Conservation (phyloP, 1,284 basidiomycete species). For the Pyrrhoderma lamaoense region DNA sequence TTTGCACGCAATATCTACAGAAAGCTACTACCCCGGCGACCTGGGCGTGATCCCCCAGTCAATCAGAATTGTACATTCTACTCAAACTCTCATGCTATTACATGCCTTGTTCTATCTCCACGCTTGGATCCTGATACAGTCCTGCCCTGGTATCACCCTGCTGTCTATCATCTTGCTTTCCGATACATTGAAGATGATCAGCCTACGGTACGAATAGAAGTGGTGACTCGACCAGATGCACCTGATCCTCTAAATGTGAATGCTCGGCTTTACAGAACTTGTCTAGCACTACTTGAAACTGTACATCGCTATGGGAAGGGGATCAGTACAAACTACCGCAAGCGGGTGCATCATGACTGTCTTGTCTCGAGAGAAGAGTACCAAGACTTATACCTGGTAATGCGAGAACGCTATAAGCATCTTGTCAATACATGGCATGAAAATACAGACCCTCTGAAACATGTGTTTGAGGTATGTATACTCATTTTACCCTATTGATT, state of each 20-base stretch:
- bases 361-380: slow-evolving; percentile 73
- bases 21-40: slow-evolving; percentile 63
- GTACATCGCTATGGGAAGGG: slow-evolving; percentile 86
- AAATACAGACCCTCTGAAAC: slow-evolving; percentile 75
- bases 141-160: slow-evolving; percentile 77
- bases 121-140: slow-evolving; percentile 35
- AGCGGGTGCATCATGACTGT: slow-evolving; percentile 81
- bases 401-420: slow-evolving; percentile 79
- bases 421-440: slow-evolving; percentile 73
- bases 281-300: slow-evolving; percentile 72
- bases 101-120: slow-evolving; percentile 57
- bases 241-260: slow-evolving; percentile 37
- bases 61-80: slow-evolving; percentile 74
- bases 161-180: slow-evolving; percentile 67
- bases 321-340: slow-evolving; percentile 70
- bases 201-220: slow-evolving; percentile 41
- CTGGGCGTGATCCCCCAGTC: slow-evolving; percentile 57
- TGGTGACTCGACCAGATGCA: slow-evolving; percentile 45
- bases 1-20: slow-evolving; percentile 48
- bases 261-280: slow-evolving; percentile 73
- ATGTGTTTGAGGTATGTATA: slow-evolving; percentile 67
- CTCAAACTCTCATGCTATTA: slow-evolving; percentile 26
- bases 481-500: neutral
- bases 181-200: slow-evolving; percentile 39
- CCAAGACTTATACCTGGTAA: slow-evolving; percentile 83